Evolutionary conservation across 148 eudicot genomes (phyloP).

Genomic region (Mesembryanthemum crystallinum): DNA sequence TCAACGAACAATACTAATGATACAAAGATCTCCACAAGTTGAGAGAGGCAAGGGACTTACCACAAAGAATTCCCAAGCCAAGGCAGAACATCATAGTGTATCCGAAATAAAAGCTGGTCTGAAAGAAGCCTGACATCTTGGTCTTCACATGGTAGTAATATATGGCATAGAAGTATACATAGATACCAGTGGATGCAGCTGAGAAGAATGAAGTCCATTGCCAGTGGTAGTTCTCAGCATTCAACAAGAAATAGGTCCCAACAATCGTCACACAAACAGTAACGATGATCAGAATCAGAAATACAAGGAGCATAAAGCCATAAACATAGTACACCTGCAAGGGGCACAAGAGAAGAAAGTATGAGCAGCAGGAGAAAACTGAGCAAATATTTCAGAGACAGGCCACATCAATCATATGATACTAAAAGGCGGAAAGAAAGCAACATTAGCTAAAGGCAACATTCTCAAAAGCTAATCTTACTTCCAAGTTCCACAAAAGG

Average conservation of each 20-base stretch:
- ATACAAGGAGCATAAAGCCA: conserved; percentile 93
- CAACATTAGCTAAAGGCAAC: not conserved
- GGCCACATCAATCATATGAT: not conserved
- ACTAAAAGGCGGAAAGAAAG: not conserved
- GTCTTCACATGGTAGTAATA: conserved; percentile 93
- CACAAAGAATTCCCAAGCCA: conserved; percentile 79
- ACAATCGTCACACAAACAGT: conserved; percentile 96
- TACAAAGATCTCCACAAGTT: not conserved
- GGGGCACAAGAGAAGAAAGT: conserved; percentile 9
- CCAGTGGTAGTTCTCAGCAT: conserved; percentile 99
- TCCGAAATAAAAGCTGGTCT: conserved; percentile 96
- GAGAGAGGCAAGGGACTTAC: conserved; percentile 49
- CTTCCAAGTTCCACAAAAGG: not conserved
- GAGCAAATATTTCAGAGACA: not conserved
- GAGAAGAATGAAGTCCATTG: conserved; percentile 95
- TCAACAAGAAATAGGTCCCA: conserved; percentile 94
- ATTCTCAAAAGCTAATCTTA: not conserved
- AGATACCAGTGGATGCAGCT: conserved; percentile 81
- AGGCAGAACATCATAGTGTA: conserved; percentile 84
- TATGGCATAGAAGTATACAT: conserved; percentile 82
- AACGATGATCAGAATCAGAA: conserved; percentile 80
- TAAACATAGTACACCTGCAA: conserved; percentile 93
- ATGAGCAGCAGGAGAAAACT: not conserved
- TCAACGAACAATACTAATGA: not conserved
- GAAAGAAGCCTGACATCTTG: conserved; percentile 95